Evolutionary conservation across 805 yeast species (phyloP).

Genomic region (Cyberlindnera samutprakarnensis): DNA sequence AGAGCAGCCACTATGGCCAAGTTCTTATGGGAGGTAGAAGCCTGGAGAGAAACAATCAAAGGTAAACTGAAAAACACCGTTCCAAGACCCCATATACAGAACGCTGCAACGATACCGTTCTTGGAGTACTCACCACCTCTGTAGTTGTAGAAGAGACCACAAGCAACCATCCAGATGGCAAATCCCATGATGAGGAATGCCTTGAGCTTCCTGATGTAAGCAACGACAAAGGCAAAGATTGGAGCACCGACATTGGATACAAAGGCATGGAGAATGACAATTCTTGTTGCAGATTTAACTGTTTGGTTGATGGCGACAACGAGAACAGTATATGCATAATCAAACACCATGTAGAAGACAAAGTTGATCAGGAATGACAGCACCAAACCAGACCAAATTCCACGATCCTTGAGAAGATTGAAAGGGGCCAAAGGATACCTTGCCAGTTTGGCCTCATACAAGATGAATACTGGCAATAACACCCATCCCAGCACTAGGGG

Average conservation of each 20-base stretch:
- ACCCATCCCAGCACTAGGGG: constrained; percentile 64
- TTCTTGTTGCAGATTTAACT: constrained; percentile 54
- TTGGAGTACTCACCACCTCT: constrained; percentile 45
- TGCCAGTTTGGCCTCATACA: constrained; percentile 53
- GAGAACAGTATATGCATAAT: constrained; percentile 59
- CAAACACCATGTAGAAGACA: constrained; percentile 63
- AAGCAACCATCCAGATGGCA: constrained; percentile 48
- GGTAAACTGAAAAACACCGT: constrained; percentile 67
- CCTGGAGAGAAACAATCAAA: constrained; percentile 52
- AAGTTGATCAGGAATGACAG: constrained; percentile 54
- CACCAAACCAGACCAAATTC: constrained; percentile 63
- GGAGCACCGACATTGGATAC: constrained; percentile 54
- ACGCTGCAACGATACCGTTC: constrained; percentile 58
- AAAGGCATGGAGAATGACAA: constrained; percentile 51
- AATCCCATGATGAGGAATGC: constrained; percentile 51
- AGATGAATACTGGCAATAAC: constrained; percentile 46
- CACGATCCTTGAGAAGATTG: constrained; percentile 54
- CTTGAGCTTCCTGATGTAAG: constrained; percentile 41
- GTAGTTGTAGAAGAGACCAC: constrained; percentile 50
- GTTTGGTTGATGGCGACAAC: constrained; percentile 56
- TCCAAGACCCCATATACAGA: constrained; percentile 59
- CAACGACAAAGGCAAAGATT: constrained; percentile 46
- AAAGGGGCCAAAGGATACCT: constrained; percentile 58
- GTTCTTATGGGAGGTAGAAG: constrained; percentile 55
- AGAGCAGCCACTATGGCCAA: constrained; percentile 61